Evolutionary conservation across 371 early-diverging fungal species (phyloP).

Genomic region (Zychaea mexicana): DNA sequence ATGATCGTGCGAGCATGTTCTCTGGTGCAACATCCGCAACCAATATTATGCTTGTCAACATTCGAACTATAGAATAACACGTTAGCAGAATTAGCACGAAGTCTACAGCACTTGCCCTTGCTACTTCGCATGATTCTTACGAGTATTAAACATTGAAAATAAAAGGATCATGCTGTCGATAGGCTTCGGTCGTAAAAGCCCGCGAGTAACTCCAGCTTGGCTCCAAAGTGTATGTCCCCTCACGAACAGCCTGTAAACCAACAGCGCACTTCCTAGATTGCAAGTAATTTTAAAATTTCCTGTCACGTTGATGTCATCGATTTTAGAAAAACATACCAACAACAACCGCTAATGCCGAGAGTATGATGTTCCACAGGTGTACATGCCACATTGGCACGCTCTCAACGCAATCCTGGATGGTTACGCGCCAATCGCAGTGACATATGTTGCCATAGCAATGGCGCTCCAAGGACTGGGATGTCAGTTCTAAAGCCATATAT

Average conservation of each 20-base stretch:
- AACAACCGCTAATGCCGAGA: slow-evolving; percentile 14
- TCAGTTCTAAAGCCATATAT: neutral
- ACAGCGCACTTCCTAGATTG: neutral
- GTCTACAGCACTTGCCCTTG: no score
- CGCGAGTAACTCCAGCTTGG: neutral
- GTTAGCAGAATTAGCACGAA: neutral
- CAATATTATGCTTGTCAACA: neutral
- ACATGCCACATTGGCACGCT: slow-evolving; percentile 13
- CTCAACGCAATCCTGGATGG: slow-evolving; percentile 19
- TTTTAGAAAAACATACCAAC: neutral
- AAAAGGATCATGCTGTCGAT: neutral
- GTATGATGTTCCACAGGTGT: slow-evolving; percentile 19
- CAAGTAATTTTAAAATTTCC: neutral
- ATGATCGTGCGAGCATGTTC: neutral
- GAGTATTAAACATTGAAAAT: neutral
- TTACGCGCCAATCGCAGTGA: slow-evolving; percentile 33
- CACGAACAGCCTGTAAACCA: neutral
- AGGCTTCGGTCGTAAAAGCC: neutral
- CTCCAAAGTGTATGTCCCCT: neutral
- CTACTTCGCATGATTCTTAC: neutral
- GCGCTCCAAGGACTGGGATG: neutral
- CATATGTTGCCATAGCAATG: slow-evolving; percentile 8
- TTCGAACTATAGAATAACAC: neutral
- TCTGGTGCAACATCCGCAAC: neutral
- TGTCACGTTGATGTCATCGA: neutral